phyloP scores from a whole-genome alignment of 495 filamentous ascomycete species.

The Penicillium ochrochloron region DNA sequence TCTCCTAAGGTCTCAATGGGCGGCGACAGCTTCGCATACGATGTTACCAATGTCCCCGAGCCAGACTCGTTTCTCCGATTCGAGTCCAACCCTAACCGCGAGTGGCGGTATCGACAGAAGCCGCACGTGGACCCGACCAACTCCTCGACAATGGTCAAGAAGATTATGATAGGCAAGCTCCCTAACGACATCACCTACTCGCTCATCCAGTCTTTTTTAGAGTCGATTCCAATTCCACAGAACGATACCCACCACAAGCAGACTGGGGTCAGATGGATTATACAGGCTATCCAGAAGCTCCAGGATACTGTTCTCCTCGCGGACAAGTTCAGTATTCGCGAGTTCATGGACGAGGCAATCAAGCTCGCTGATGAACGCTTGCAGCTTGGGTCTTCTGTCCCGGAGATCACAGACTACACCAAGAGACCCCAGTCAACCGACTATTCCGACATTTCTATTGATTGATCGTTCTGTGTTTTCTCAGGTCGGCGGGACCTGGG shows the following conservation, averaged over 20 bases:
- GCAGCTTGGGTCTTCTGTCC: not conserved
- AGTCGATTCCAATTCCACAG: not conserved
- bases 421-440: not conserved
- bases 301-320: conserved; percentile 5
- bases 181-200: conserved; percentile 4
- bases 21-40: conserved; percentile 19
- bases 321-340: conserved; percentile 17
- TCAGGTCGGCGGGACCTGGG: not conserved
- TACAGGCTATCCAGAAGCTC: conserved; percentile 14
- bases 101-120: conserved; percentile 25
- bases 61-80: conserved; percentile 12
- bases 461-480: not conserved
- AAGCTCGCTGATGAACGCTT: conserved; percentile 21
- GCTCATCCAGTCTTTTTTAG: not conserved
- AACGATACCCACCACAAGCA: conserved; percentile 6
- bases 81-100: conserved; percentile 12
- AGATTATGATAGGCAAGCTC: conserved; percentile 28
- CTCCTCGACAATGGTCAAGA: conserved; percentile 13
- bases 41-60: conserved; percentile 23
- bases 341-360: conserved; percentile 21
- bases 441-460: not conserved
- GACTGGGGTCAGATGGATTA: conserved; percentile 28
- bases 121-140: conserved; percentile 14
- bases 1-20: conserved; percentile 5
- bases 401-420: not conserved